Conservation (phyloP, 306 rosid species). For the Begonia peltatifolia region DNA sequence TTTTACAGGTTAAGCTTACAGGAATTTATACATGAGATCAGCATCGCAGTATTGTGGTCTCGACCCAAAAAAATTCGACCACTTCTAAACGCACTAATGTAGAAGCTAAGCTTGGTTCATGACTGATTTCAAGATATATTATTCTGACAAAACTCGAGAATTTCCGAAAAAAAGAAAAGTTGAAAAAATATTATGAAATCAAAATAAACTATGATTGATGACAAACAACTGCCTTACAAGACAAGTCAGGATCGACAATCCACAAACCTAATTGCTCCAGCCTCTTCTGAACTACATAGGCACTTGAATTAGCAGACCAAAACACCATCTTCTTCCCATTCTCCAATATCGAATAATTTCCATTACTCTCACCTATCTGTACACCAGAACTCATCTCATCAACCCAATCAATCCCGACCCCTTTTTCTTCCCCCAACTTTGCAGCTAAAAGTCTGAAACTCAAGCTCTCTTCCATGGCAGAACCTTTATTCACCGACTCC, state of each 20-base stretch:
- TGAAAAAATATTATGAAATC: no score
- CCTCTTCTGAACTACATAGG: constrained; percentile 32
- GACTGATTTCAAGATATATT: no score
- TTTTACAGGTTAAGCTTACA: no score
- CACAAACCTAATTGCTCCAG: constrained; percentile 51
- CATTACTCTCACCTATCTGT: constrained; percentile 18
- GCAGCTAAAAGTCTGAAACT: constrained; percentile 29
- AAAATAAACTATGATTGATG: constrained; percentile 34
- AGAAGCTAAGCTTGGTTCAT: no score
- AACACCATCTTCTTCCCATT: constrained; percentile 39
- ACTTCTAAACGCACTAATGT: no score
- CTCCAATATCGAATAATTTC: constrained; percentile 26
- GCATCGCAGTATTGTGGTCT: no score
- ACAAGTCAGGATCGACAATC: constrained; percentile 46
- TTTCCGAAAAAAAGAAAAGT: no score
- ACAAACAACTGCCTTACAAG: constrained; percentile 80
- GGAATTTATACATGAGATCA: no score
- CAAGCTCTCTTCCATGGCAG: constrained; percentile 12
- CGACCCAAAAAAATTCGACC: no score
- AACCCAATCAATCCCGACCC: constrained; percentile 11
- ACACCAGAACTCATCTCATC: constrained; percentile 27
- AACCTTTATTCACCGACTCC: constrained; percentile 26
- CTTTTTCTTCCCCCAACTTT: constrained; percentile 21
- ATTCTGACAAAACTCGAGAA: no score
- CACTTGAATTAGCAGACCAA: constrained; percentile 36